A percentile compares a stretch with the other conserved stretches of the same genome.
Evolutionary conservation across 805 yeast species (phyloP).

Genomic region (Candida yuanshanica): DNA sequence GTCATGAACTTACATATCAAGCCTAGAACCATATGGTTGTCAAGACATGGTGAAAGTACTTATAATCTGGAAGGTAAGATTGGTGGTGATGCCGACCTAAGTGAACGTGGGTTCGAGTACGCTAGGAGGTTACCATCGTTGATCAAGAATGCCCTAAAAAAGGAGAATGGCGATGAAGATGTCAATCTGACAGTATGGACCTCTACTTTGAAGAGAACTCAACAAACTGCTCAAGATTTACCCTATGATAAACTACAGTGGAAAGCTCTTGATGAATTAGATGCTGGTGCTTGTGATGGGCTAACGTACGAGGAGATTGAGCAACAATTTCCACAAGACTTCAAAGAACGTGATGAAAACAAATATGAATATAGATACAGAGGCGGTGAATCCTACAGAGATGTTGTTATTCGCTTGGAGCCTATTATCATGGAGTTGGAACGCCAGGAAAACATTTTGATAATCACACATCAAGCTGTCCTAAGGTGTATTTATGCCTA

Average conservation of each 20-base stretch:
- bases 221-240: constrained; percentile 80
- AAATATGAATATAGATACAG: constrained; percentile 93
- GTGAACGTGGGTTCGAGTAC: constrained; percentile 79
- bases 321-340: constrained; percentile 82
- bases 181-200: constrained; percentile 90
- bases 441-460: constrained; percentile 91
- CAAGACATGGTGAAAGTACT: constrained; percentile 93
- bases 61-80: constrained; percentile 91
- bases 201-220: constrained; percentile 84
- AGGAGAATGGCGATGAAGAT: constrained; percentile 40
- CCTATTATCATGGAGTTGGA: constrained; percentile 98
- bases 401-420: constrained; percentile 88
- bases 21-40: constrained; percentile 88
- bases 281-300: constrained; percentile 97
- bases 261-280: constrained; percentile 96
- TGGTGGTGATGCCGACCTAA: constrained; percentile 89
- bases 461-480: constrained; percentile 97
- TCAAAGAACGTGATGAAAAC: constrained; percentile 91
- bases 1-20: constrained; percentile 93
- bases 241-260: constrained; percentile 82
- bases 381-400: constrained; percentile 96
- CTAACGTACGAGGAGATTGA: constrained; percentile 94
- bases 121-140: constrained; percentile 76
- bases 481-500: constrained; percentile 94
- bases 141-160: constrained; percentile 43